Percentiles rank a stretch among this genome's conserved stretches.
These are phyloP conservation scores for Picochlorum sp. DNA, from an alignment of 139 green algal species.

Conservation along the genomic window DNA sequence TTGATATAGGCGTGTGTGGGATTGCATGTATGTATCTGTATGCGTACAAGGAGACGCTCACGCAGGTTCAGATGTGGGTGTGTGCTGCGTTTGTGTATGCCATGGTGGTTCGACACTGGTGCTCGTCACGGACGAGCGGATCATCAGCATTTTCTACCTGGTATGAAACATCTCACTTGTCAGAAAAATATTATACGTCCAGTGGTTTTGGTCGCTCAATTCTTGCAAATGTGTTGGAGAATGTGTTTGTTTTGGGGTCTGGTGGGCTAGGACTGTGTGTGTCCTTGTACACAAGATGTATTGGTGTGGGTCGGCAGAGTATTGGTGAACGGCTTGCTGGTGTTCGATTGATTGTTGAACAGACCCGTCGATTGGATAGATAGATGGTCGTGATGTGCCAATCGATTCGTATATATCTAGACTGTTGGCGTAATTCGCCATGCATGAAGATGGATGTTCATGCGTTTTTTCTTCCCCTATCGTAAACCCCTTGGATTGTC, in stretches of 20 bases:
- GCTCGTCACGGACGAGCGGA: too few species aligned
- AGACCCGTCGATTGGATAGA: too few species aligned
- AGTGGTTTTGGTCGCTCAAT: neutral
- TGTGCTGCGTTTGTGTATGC: neutral
- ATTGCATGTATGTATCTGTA: neutral
- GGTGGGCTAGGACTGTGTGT: neutral
- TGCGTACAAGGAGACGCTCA: constrained; percentile 3
- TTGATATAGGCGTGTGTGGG: constrained; percentile 1
- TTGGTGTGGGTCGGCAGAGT: neutral
- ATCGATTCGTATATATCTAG: too few species aligned
- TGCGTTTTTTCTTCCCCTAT: too few species aligned
- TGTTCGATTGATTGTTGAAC: neutral
- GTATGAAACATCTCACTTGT: constrained; percentile 4
- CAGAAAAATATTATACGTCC: neutral
- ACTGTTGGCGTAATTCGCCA: too few species aligned
- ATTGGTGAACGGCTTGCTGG: neutral
- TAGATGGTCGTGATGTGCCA: too few species aligned
- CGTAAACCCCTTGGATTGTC: too few species aligned
- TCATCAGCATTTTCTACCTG: neutral
- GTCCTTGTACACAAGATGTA: neutral
- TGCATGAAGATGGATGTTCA: too few species aligned
- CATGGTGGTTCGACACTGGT: too few species aligned
- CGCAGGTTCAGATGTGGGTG: neutral
- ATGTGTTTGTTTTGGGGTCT: constrained; percentile 9
- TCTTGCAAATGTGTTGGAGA: constrained; percentile 2